phyloP scores from a whole-genome alignment of 257 asterid genomes.

The Hygrophila difformis region DNA sequence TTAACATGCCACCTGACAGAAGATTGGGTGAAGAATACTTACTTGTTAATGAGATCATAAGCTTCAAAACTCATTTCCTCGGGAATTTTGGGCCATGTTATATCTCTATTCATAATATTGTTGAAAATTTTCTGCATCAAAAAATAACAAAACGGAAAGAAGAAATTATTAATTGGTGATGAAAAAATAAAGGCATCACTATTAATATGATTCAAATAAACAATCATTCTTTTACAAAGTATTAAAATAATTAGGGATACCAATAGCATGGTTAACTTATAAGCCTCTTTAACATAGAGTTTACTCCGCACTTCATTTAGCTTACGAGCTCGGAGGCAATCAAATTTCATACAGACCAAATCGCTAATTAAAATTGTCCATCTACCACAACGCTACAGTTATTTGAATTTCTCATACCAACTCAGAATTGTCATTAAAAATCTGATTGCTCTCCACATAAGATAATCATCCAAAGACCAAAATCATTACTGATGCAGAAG shows the following conservation, averaged over 20 bases:
- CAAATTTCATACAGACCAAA: no score
- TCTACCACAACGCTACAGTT: conserved; percentile 5
- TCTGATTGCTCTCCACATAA: not conserved
- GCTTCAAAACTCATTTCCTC: conserved; percentile 86
- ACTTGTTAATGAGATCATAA: conserved; percentile 77
- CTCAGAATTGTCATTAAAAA: not conserved
- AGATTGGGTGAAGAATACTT: no score
- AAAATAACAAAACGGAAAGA: no score
- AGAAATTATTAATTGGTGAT: conserved; percentile 10
- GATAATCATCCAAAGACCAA: not conserved
- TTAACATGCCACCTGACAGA: no score
- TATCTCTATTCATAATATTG: conserved; percentile 84
- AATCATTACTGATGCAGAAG: conserved; percentile 6
- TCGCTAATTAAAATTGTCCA: not conserved
- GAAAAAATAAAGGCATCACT: no score
- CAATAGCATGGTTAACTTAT: no score
- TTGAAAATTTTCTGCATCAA: conserved; percentile 76
- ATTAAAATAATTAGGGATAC: no score
- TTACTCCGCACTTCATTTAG: no score
- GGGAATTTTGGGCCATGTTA: conserved; percentile 94
- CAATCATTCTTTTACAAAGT: no score
- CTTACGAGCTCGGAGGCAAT: no score
- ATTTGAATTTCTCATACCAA: not conserved
- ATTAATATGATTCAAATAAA: no score
- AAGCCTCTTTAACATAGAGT: no score